These are phyloP conservation scores for Sugiyamaella americana DNA, from an alignment of 805 yeast genomes.

Conservation along the genomic window DNA sequence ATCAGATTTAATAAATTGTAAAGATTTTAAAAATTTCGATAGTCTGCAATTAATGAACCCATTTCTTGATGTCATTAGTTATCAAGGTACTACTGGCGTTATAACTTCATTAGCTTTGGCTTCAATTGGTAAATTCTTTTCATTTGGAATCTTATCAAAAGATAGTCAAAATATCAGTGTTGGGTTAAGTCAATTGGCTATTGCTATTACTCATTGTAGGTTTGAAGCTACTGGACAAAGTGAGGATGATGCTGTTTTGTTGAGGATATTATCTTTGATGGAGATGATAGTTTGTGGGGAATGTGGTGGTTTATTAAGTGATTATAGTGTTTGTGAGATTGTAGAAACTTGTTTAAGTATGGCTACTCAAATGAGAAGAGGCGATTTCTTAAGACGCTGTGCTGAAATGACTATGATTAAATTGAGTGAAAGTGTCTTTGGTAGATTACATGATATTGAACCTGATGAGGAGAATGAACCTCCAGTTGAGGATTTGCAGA, in stretches of 20 bases:
- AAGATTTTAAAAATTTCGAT: slow-evolving; percentile 52
- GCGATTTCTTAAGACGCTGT: slow-evolving; percentile 80
- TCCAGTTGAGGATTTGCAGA: slow-evolving; percentile 43
- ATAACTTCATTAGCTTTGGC: slow-evolving; percentile 77
- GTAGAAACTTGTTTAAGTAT: slow-evolving; percentile 85
- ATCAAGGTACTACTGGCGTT: slow-evolving; percentile 78
- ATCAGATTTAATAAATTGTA: slow-evolving; percentile 55
- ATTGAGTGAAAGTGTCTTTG: slow-evolving; percentile 64
- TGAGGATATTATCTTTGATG: slow-evolving; percentile 72
- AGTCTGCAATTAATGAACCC: slow-evolving; percentile 77
- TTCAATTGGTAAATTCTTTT: slow-evolving; percentile 67
- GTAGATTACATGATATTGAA: slow-evolving; percentile 50
- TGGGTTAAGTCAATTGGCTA: slow-evolving; percentile 59
- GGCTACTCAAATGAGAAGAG: slow-evolving; percentile 86
- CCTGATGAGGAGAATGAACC: slow-evolving; percentile 33
- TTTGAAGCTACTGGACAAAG: slow-evolving; percentile 93
- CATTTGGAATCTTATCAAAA: slow-evolving; percentile 57
- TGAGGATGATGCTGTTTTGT: slow-evolving; percentile 83
- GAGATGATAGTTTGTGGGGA: slow-evolving; percentile 62
- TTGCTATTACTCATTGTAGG: slow-evolving; percentile 84
- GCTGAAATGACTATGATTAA: slow-evolving; percentile 77
- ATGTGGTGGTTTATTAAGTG: slow-evolving; percentile 61
- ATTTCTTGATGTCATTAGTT: slow-evolving; percentile 72
- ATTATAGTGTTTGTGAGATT: slow-evolving; percentile 79
- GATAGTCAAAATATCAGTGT: slow-evolving; percentile 49